These are phyloP conservation scores for Stachybotrys elegans DNA, from an alignment of 2,329 filamentous ascomycete species.

Conservation along the genomic window DNA sequence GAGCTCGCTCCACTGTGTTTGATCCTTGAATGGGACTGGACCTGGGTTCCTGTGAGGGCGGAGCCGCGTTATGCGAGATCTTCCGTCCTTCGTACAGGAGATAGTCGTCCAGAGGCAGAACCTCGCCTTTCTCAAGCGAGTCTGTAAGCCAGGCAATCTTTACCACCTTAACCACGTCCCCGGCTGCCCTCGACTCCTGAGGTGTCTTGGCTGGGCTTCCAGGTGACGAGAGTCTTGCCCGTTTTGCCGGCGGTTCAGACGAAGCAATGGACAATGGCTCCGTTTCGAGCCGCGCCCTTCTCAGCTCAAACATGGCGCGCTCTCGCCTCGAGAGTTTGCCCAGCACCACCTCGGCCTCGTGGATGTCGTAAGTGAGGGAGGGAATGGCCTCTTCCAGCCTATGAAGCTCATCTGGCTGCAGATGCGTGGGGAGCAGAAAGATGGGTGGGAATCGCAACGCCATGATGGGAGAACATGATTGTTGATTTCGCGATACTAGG, in stretches of 20 bases:
- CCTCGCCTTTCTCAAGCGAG: constrained; percentile 36
- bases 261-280: constrained; percentile 30
- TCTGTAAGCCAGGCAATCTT: constrained; percentile 55
- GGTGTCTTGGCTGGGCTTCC: background rate
- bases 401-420: constrained; percentile 58
- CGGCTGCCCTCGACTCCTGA: no score
- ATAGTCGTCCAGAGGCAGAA: constrained; percentile 47
- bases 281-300: constrained; percentile 58
- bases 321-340: constrained; percentile 66
- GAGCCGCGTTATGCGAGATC: constrained; percentile 3
- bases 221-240: constrained; percentile 10
- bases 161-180: constrained; percentile 43
- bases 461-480: constrained; percentile 13
- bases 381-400: constrained; percentile 60
- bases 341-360: constrained; percentile 68
- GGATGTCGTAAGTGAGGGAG: constrained; percentile 63
- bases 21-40: no score
- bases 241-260: constrained; percentile 11
- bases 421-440: constrained; percentile 67
- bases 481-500: background rate
- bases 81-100: constrained; percentile 48
- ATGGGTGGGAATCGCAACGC: constrained; percentile 51
- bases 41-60: background rate
- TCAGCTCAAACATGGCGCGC: constrained; percentile 73
- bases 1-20: no score